phyloP scores from a whole-genome alignment of 768 basidiomycete species.

The Tricholoma bakamatsutake region DNA sequence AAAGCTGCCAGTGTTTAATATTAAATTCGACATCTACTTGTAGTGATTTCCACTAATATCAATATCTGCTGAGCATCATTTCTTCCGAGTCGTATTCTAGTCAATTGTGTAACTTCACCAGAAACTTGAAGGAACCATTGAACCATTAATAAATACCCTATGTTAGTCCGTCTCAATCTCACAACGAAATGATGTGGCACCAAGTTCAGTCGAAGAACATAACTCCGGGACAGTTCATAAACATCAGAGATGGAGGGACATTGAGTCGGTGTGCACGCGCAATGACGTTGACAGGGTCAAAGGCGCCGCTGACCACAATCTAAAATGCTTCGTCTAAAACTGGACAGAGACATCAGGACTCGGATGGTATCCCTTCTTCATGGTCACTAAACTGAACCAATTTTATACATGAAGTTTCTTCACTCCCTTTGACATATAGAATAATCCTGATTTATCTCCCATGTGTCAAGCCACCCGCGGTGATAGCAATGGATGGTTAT shows the following conservation, averaged over 20 bases:
- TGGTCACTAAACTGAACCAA: slow-evolving; percentile 60
- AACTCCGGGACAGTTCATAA: slow-evolving; percentile 54
- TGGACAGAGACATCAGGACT: slow-evolving; percentile 33
- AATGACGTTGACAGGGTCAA: slow-evolving; percentile 40
- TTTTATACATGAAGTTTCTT: slow-evolving; percentile 65
- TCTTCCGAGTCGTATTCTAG: too few species aligned
- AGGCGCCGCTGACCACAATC: slow-evolving; percentile 40
- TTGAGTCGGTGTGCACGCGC: slow-evolving; percentile 43
- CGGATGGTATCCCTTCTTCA: slow-evolving; percentile 52
- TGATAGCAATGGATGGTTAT: neutral
- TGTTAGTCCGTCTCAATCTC: neutral
- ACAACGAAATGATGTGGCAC: slow-evolving; percentile 44
- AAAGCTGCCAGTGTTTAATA: neutral
- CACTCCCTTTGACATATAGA: slow-evolving; percentile 59
- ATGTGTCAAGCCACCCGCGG: neutral
- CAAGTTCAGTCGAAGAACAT: slow-evolving; percentile 42
- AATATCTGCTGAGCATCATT: too few species aligned
- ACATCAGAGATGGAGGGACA: slow-evolving; percentile 53
- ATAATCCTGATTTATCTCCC: slow-evolving; percentile 68
- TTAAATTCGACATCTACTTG: too few species aligned
- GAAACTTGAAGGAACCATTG: too few species aligned
- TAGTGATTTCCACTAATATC: too few species aligned
- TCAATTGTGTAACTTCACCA: neutral
- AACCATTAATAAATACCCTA: too few species aligned
- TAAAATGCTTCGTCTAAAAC: slow-evolving; percentile 50